A percentile compares a stretch with the other conserved stretches of the same genome.
phyloP scores from a whole-genome alignment of 345 rosid genomes.

The Combretum micranthum region DNA sequence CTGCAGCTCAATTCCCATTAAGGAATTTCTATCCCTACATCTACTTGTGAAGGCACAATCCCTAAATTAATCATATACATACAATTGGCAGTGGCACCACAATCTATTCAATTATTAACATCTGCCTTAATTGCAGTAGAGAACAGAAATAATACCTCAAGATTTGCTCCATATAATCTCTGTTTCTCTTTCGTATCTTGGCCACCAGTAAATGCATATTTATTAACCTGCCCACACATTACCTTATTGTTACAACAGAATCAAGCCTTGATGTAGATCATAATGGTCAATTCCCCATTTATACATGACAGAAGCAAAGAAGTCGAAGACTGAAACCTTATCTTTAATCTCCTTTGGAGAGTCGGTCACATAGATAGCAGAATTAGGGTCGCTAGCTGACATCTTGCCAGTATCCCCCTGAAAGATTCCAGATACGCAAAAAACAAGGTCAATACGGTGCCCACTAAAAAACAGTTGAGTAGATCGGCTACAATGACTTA shows the following conservation, averaged over 20 bases:
- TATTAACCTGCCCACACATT: constrained; percentile 49
- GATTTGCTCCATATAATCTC: constrained; percentile 71
- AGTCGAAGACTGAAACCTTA: constrained; percentile 46
- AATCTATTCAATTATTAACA: too few species aligned
- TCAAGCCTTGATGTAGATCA: not conserved
- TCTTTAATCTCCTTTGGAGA: constrained; percentile 63
- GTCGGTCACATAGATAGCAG: constrained; percentile 91
- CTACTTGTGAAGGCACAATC: too few species aligned
- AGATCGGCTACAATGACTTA: not conserved
- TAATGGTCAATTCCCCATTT: not conserved
- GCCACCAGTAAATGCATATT: constrained; percentile 79
- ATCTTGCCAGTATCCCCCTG: constrained; percentile 96
- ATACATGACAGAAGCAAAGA: not conserved
- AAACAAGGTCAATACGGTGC: not conserved
- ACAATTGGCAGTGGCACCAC: too few species aligned
- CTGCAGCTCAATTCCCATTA: too few species aligned
- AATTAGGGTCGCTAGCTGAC: constrained; percentile 97
- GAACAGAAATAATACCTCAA: constrained; percentile 49
- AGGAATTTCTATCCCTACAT: too few species aligned
- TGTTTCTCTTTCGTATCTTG: constrained; percentile 69
- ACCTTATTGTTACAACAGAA: not conserved
- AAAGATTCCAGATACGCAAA: constrained; percentile 9
- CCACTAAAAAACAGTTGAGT: not conserved
- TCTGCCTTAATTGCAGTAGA: too few species aligned
- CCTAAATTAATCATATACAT: too few species aligned